Evolutionary conservation across 805 yeast genomes (phyloP).

Genomic region (Pichia membranifaciens): DNA sequence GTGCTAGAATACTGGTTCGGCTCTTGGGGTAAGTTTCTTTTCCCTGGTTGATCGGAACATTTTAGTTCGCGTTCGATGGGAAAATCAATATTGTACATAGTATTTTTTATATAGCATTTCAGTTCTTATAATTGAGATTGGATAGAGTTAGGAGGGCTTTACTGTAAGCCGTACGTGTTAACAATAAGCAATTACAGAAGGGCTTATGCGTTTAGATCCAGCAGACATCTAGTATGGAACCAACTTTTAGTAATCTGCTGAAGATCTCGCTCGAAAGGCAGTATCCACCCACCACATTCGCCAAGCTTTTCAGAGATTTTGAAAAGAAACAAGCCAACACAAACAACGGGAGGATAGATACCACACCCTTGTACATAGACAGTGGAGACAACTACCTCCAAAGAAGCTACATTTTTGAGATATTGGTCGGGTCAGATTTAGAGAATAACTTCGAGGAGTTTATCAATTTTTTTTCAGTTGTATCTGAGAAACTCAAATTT

Average conservation of each 20-base stretch:
- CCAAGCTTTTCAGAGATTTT: constrained; percentile 25
- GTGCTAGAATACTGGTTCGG: constrained; percentile 33
- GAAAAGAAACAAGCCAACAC: constrained; percentile 16
- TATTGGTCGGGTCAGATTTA: constrained; percentile 24
- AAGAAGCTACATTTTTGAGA: constrained; percentile 26
- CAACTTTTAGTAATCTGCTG: constrained; percentile 18
- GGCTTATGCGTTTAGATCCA: no score
- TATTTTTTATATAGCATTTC: no score
- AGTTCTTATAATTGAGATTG: no score
- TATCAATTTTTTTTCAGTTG: constrained; percentile 17
- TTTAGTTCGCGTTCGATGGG: no score
- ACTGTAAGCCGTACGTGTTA: background rate
- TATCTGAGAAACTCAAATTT: constrained; percentile 12
- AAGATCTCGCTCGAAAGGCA: constrained; percentile 19
- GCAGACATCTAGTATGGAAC: background rate
- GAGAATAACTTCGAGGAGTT: constrained; percentile 24
- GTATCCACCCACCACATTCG: constrained; percentile 24
- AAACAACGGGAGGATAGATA: constrained; percentile 13
- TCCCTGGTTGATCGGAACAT: constrained; percentile 23
- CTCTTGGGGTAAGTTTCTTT: constrained; percentile 30
- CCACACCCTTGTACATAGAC: constrained; percentile 17
- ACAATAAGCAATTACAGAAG: background rate
- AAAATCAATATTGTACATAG: no score
- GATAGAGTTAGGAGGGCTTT: no score
- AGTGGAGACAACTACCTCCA: constrained; percentile 19